Conservation (phyloP, 768 basidiomycete species). For the Russula lepida region DNA sequence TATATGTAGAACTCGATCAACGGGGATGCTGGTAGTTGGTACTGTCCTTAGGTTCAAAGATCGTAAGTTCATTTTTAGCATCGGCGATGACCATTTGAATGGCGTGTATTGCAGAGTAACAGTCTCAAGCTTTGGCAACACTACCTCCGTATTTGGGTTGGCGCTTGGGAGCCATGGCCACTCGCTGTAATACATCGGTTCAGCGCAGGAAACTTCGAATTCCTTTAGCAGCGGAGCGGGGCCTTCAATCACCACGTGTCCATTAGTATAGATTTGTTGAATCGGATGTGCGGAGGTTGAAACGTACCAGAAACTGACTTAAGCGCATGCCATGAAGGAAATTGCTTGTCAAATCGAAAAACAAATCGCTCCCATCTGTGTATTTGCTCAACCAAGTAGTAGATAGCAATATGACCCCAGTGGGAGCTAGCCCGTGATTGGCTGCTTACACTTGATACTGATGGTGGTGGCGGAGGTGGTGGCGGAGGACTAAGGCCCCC, state of each 20-base stretch:
- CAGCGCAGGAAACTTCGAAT: conserved; percentile 69
- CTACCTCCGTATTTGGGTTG: conserved; percentile 27
- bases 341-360: conserved; percentile 71
- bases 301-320: conserved; percentile 61
- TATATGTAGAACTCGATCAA: conserved; percentile 65
- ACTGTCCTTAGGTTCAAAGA: conserved; percentile 58
- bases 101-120: conserved; percentile 65
- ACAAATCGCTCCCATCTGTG: conserved; percentile 76
- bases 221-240: conserved; percentile 65
- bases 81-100: conserved; percentile 70
- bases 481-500: conserved; percentile 15
- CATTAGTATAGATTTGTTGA: conserved; percentile 1
- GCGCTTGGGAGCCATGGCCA: conserved; percentile 70
- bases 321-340: conserved; percentile 63
- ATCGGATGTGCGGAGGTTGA: not conserved
- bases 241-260: conserved; percentile 33
- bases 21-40: conserved; percentile 49
- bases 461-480: conserved; percentile 17
- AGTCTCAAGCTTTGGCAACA: conserved; percentile 43
- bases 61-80: conserved; percentile 51
- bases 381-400: conserved; percentile 73
- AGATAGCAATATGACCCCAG: conserved; percentile 77
- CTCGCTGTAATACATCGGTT: conserved; percentile 46
- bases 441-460: conserved; percentile 23
- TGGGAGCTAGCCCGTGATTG: conserved; percentile 43